Conservation (phyloP, 2,329 filamentous ascomycete genomes). For the Hypoxylon sp. region DNA sequence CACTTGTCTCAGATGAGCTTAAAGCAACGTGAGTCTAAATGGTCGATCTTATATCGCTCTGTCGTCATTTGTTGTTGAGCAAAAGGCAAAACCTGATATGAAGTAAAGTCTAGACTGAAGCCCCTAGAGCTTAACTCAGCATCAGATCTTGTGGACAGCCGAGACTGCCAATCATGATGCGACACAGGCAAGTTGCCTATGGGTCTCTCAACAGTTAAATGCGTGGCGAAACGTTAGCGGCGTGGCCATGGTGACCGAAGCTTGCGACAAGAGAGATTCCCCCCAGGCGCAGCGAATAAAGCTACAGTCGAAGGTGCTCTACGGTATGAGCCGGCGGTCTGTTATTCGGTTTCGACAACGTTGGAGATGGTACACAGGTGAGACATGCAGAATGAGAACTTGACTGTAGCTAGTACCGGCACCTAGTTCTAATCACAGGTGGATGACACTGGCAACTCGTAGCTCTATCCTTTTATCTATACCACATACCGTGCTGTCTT, state of each 20-base stretch:
- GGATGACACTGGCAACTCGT: neutral
- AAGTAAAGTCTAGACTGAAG: neutral
- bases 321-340: neutral
- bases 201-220: neutral
- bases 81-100: conserved; percentile 1
- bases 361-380: neutral
- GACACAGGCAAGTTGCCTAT: neutral
- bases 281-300: neutral
- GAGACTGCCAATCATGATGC: neutral
- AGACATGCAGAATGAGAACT: conserved; percentile 1
- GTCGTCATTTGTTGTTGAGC: neutral
- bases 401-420: neutral
- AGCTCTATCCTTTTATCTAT: neutral
- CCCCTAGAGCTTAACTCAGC: neutral
- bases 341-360: too few species aligned
- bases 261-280: conserved; percentile 8
- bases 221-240: neutral
- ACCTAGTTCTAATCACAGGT: neutral
- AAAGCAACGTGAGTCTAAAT: conserved; percentile 28
- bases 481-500: neutral
- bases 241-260: conserved; percentile 5
- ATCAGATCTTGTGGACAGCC: conserved; percentile 2
- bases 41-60: neutral
- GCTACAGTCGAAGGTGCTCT: neutral
- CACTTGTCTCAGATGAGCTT: conserved; percentile 41